Conservation (phyloP, 1,284 basidiomycete species). For the Apiotrichum mycotoxinovorans region DNA sequence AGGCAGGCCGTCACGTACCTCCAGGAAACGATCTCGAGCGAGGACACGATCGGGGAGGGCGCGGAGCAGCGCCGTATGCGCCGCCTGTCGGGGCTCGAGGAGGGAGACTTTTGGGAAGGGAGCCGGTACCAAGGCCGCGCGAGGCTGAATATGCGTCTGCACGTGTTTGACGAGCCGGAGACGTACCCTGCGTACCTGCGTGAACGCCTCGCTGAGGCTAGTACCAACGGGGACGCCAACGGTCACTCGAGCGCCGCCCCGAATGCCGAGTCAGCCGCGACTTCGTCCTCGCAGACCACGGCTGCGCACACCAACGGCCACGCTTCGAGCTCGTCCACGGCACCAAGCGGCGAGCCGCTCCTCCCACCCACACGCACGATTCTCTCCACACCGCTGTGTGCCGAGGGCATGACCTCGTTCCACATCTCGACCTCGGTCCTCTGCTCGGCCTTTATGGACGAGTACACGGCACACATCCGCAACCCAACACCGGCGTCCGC, state of each 20-base stretch:
- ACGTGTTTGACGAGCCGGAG: constrained; percentile 30
- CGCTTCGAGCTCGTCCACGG: too few species aligned
- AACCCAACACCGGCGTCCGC: constrained; percentile 1
- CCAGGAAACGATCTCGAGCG: constrained; percentile 36
- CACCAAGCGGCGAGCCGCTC: background rate
- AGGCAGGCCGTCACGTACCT: constrained; percentile 60
- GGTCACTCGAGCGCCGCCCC: too few species aligned
- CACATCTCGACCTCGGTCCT: constrained; percentile 28
- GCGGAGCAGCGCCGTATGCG: constrained; percentile 42
- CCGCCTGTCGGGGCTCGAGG: constrained; percentile 36
- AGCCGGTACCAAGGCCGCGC: constrained; percentile 36
- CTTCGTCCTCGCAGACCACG: too few species aligned
- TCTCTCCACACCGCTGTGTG: background rate
- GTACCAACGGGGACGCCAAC: constrained; percentile 7
- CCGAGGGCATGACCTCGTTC: constrained; percentile 22
- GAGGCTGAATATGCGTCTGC: constrained; percentile 31
- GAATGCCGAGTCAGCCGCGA: too few species aligned
- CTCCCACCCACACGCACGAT: background rate
- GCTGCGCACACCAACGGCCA: constrained; percentile 3
- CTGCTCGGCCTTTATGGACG: constrained; percentile 22
- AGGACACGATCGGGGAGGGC: constrained; percentile 35
- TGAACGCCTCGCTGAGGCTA: background rate
- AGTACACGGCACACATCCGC: constrained; percentile 18
- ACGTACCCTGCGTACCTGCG: constrained; percentile 8
- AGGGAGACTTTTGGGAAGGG: constrained; percentile 44